Evolutionary conservation across 1,284 basidiomycete genomes (phyloP).

Genomic region (Agaricales sp.): DNA sequence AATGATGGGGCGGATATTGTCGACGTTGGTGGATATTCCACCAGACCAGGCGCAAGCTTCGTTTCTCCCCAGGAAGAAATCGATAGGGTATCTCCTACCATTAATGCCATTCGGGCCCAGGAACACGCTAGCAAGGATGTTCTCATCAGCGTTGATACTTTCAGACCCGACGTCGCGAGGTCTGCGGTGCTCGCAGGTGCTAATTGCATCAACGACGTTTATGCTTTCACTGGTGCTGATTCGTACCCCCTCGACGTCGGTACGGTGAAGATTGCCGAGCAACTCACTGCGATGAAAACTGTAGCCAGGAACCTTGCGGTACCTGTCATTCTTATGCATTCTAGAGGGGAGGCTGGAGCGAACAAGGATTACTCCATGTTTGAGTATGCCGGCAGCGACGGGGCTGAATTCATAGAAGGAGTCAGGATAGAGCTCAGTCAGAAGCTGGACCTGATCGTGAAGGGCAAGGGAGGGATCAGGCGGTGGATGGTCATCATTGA

Average conservation of each 20-base stretch:
- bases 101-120: constrained; percentile 33
- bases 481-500: constrained; percentile 90
- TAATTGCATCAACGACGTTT: constrained; percentile 92
- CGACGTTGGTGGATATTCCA: constrained; percentile 93
- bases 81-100: constrained; percentile 62
- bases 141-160: constrained; percentile 88
- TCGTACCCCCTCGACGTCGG: constrained; percentile 34
- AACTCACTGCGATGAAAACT: constrained; percentile 51
- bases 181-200: constrained; percentile 78
- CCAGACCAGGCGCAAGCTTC: constrained; percentile 67
- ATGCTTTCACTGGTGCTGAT: constrained; percentile 64
- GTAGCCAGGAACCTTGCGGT: constrained; percentile 53
- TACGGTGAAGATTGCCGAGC: constrained; percentile 13
- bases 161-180: constrained; percentile 75
- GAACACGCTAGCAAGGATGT: constrained; percentile 16
- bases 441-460: constrained; percentile 62
- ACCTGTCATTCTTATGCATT: constrained; percentile 90
- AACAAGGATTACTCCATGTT: constrained; percentile 61
- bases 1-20: constrained; percentile 64
- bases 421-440: constrained; percentile 68
- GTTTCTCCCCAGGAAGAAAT: constrained; percentile 72
- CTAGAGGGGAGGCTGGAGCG: constrained; percentile 68
- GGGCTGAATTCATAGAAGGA: constrained; percentile 53
- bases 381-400: constrained; percentile 21
- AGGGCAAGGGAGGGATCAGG: constrained; percentile 64